These are phyloP conservation scores for Moniliophthora roreri DNA, from an alignment of 1,284 basidiomycete species.

Conservation along the genomic window DNA sequence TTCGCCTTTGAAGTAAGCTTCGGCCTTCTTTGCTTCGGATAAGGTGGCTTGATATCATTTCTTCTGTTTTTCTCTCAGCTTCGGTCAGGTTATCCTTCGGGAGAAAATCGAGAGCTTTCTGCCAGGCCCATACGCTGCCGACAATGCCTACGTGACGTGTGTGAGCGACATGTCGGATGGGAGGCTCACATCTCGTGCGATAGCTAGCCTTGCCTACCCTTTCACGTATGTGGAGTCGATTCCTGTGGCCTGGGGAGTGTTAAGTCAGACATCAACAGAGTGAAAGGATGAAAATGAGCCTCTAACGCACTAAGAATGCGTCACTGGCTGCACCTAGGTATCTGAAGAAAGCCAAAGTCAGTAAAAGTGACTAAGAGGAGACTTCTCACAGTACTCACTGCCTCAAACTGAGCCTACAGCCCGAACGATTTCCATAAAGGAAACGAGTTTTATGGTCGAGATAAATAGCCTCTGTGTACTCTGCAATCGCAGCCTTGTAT, in stretches of 20 bases:
- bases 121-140: not conserved
- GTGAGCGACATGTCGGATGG: not conserved
- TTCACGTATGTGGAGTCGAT: not conserved
- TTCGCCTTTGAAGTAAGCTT: too few species aligned
- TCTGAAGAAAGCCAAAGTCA: not conserved
- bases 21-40: not conserved
- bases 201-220: not conserved
- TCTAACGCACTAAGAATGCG: not conserved
- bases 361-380: not conserved
- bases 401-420: slow-evolving; percentile 21
- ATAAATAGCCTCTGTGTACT: slow-evolving; percentile 34
- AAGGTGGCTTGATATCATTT: not conserved
- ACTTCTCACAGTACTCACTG: not conserved
- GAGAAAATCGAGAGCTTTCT: not conserved
- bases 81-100: not conserved
- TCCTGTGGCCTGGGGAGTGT: not conserved
- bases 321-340: not conserved
- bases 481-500: slow-evolving; percentile 28
- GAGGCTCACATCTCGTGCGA: not conserved
- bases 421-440: slow-evolving; percentile 36
- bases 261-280: too few species aligned
- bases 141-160: not conserved
- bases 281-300: too few species aligned
- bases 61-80: not conserved
- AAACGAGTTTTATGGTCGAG: slow-evolving; percentile 29